Base-by-base conservation (phyloP, 2,329 filamentous ascomycete species). In the Ophiostoma quercus region DNA sequence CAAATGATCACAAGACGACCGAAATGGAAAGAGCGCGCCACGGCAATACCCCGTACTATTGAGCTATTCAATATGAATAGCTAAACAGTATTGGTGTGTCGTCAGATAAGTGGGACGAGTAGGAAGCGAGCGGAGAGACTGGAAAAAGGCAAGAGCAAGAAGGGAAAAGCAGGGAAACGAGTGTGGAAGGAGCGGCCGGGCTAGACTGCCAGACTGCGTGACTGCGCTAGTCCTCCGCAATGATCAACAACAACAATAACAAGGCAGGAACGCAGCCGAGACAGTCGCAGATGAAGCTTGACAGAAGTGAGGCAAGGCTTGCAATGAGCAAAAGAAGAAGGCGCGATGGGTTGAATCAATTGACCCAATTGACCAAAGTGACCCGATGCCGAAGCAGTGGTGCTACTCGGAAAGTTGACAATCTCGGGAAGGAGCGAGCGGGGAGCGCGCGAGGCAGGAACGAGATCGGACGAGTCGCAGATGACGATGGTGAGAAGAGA, bases 171-270 rank as follows among this genome's bases (percentile, higher is more conserved):
- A 54, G 39, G 62, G 34, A 66, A 66, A 16, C 19, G 11, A 7
- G 32, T 66, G 43, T 57, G n/a, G 57, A 62, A 62, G 57, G 57
- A 62, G 57, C 57, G 25, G 22, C 25, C 25, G 57, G 57, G 16
- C 51, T 57, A 34, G 57, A 62, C 54, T 60, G 25, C 25, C 25
- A 29, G 25, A 29, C 57, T 62, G 29, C 57, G 57, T 22, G 54
- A 57, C 54, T 9, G 54, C 57, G 19, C 29, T 62, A 62, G 57
- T 62, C 29, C 57, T 62, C 57, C 57, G 12, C 57, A 62, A 62
- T 34, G 57, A 57, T 62, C 57, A 62, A 34, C 57, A 62, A 62
- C 57, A 62, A 63, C 57, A 63, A 63, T 34, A 63, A 63, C 57
- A 63, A 63, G 57, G 57, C 57, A 63, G 57, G 57, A 63, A 25